Percentiles rank a stretch among this genome's conserved stretches.
Evolutionary conservation across 1,139 yeast species (phyloP).

Genomic region (Wickerhamomyces sp.): DNA sequence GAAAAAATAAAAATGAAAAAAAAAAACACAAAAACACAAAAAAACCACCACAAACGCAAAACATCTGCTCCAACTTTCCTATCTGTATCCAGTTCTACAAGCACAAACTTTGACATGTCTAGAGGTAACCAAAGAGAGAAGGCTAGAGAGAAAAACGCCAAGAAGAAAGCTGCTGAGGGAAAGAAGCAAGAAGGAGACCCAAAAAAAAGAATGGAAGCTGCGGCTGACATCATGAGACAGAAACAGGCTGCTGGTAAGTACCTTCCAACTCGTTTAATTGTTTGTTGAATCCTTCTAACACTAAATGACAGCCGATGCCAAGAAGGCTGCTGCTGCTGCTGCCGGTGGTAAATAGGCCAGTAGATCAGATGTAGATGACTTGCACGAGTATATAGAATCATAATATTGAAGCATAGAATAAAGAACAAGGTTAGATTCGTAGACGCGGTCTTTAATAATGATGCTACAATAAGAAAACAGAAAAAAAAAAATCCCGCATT

Average conservation of each 20-base stretch:
- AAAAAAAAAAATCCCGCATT: too few relatives aligned
- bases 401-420: too few relatives aligned
- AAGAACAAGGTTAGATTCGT: too few relatives aligned
- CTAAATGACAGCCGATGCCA: constrained; percentile 48
- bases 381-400: too few relatives aligned
- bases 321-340: constrained; percentile 45
- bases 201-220: constrained; percentile 73
- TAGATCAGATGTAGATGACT: too few relatives aligned
- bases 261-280: too few relatives aligned
- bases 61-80: too few relatives aligned
- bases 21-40: not conserved
- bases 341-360: too few relatives aligned
- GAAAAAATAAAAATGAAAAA: too few relatives aligned
- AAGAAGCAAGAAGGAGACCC: constrained; percentile 81
- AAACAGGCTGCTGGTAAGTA: constrained; percentile 79
- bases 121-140: constrained; percentile 96
- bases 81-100: not conserved
- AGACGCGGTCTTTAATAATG: not conserved
- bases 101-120: constrained; percentile 47
- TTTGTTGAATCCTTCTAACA: constrained; percentile 1
- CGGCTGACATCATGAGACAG: constrained; percentile 83
- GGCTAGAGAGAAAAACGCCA: constrained; percentile 83
- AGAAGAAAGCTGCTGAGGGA: constrained; percentile 61
- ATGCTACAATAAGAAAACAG: not conserved
- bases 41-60: not conserved